A percentile compares a stretch with the other conserved stretches of the same genome.
phyloP scores from a whole-genome alignment of 2,329 filamentous ascomycete genomes.

The Lecanoromycetidae sp. region DNA sequence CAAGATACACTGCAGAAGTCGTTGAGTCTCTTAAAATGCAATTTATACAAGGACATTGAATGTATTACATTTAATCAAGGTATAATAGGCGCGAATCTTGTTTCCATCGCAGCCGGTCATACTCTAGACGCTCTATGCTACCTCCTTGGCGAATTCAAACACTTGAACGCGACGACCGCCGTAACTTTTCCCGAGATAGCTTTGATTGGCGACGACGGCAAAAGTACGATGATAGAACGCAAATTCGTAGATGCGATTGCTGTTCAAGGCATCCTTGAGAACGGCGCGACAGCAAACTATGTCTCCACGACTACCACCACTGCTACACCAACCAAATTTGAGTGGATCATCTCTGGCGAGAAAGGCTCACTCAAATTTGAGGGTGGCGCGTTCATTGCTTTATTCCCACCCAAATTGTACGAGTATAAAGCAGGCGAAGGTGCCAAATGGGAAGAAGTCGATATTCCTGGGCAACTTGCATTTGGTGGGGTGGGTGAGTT shows the following conservation, averaged over 20 bases:
- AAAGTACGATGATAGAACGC: background rate
- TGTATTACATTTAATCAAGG: too few relatives aligned
- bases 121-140: constrained; percentile 5
- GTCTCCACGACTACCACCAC: background rate
- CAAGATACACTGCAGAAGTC: too few relatives aligned
- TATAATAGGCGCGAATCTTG: constrained; percentile 1
- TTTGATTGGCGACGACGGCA: constrained; percentile 1
- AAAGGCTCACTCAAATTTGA: constrained; percentile 12
- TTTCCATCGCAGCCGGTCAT: constrained; percentile 10
- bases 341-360: constrained; percentile 12
- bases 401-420: constrained; percentile 1
- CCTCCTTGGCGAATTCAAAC: constrained; percentile 11
- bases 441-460: constrained; percentile 6
- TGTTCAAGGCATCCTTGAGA: constrained; percentile 7
- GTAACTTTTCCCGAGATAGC: constrained; percentile 4
- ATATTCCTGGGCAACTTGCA: background rate
- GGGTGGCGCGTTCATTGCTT: background rate
- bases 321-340: background rate
- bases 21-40: too few relatives aligned
- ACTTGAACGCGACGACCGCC: background rate
- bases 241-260: constrained; percentile 2
- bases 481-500: constrained; percentile 11
- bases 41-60: too few relatives aligned
- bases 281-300: background rate
- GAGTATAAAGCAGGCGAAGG: background rate